Conservation (phyloP, 2,329 filamentous ascomycete genomes). For the Sordariomycetes sp. region DNA sequence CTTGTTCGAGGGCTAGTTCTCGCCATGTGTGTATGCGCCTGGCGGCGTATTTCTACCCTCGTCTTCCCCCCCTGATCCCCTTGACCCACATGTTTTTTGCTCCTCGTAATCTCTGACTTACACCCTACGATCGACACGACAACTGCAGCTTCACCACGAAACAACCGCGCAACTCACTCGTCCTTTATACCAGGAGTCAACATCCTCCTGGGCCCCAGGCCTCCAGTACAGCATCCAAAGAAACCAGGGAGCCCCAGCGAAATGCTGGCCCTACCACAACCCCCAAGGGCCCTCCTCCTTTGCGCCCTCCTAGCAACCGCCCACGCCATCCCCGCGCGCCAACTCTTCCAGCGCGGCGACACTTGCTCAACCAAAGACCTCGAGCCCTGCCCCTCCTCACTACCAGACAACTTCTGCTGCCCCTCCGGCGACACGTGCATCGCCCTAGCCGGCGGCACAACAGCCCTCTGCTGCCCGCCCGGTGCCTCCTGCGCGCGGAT, state of each 20-base stretch:
- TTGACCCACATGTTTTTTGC: neutral
- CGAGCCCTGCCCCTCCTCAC: conserved; percentile 35
- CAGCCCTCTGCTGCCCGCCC: conserved; percentile 56
- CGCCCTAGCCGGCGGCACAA: conserved; percentile 48
- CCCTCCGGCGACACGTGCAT: conserved; percentile 38
- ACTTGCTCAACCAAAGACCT: conserved; percentile 38
- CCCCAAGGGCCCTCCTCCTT: conserved; percentile 23
- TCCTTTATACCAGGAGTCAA: neutral
- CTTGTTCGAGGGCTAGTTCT: neutral
- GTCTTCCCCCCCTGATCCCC: neutral
- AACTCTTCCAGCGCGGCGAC: conserved; percentile 27
- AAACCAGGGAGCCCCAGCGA: neutral
- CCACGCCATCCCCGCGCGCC: conserved; percentile 22
- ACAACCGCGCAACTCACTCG: neutral
- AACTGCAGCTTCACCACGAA: neutral
- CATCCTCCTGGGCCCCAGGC: neutral
- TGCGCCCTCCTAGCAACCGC: conserved; percentile 21
- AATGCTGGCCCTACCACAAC: neutral
- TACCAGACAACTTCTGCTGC: conserved; percentile 59
- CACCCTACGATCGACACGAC: neutral
- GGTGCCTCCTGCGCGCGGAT: conserved; percentile 46
- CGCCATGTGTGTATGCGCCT: neutral
- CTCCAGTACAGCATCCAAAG: neutral
- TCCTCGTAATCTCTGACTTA: neutral
- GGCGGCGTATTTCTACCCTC: neutral